Percentiles rank a stretch among this genome's conserved stretches.
Evolutionary conservation across 2,329 filamentous ascomycete genomes (phyloP).

Genomic region (Kalaharituber pfeilii): DNA sequence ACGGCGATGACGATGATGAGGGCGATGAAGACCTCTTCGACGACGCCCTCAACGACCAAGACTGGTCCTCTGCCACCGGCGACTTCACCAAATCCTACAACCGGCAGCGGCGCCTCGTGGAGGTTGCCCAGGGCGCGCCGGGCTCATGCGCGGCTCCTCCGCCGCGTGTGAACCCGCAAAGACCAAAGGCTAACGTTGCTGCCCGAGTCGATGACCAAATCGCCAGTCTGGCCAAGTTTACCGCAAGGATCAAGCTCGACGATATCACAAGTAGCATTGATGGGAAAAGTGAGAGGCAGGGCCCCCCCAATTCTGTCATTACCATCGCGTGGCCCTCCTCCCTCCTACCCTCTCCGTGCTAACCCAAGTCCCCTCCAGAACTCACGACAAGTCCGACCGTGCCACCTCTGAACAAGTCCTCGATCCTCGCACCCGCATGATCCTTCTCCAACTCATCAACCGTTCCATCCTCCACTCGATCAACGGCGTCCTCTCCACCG

Average conservation of each 20-base stretch:
- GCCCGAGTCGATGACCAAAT: slow-evolving; percentile 77
- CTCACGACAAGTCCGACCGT: slow-evolving; percentile 78
- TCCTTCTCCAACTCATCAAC: slow-evolving; percentile 91
- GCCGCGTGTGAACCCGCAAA: slow-evolving; percentile 60
- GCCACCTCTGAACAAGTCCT: slow-evolving; percentile 90
- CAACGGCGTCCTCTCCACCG: slow-evolving; percentile 86
- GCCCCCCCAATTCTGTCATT: not conserved
- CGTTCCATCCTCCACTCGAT: slow-evolving; percentile 75
- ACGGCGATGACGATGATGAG: slow-evolving; percentile 34
- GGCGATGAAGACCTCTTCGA: slow-evolving; percentile 23
- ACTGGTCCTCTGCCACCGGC: slow-evolving; percentile 32
- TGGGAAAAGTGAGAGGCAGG: slow-evolving; percentile 29
- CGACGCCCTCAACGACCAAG: slow-evolving; percentile 31
- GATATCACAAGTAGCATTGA: slow-evolving; percentile 38
- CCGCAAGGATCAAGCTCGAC: slow-evolving; percentile 67
- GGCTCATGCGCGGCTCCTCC: slow-evolving; percentile 28
- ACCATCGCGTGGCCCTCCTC: slow-evolving; percentile 16
- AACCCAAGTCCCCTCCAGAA: slow-evolving; percentile 21
- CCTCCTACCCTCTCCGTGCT: not conserved
- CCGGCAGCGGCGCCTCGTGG: slow-evolving; percentile 54
- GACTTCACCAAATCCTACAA: slow-evolving; percentile 82
- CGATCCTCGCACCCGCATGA: slow-evolving; percentile 86
- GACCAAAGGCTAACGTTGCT: slow-evolving; percentile 60
- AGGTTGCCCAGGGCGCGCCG: slow-evolving; percentile 33
- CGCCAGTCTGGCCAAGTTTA: slow-evolving; percentile 65